Conservation (phyloP, 2,329 filamentous ascomycete genomes). For the Neophaeococcomyces mojaviensis region DNA sequence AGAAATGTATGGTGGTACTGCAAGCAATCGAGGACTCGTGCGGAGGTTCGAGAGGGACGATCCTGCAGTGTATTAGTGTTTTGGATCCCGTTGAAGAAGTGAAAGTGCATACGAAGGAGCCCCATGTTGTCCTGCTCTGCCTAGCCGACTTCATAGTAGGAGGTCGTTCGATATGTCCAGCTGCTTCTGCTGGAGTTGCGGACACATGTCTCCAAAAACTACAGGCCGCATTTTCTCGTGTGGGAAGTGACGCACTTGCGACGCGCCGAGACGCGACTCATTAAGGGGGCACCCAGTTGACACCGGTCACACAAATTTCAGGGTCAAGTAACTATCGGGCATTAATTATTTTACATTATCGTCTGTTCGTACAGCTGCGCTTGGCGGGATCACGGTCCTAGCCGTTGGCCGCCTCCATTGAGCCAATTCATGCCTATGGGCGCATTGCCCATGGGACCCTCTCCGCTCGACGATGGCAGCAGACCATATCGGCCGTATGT, state of each 20-base stretch:
- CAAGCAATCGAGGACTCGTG: constrained; percentile 71
- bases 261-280: too few relatives aligned
- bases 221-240: too few relatives aligned
- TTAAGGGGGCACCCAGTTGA: too few relatives aligned
- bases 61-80: constrained; percentile 8
- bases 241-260: not conserved
- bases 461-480: constrained; percentile 52
- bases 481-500: constrained; percentile 90
- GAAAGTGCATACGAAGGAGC: constrained; percentile 22
- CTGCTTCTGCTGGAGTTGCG: too few relatives aligned
- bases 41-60: constrained; percentile 43
- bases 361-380: not conserved
- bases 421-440: constrained; percentile 51
- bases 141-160: constrained; percentile 18
- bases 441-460: constrained; percentile 27
- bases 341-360: not conserved
- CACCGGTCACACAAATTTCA: too few relatives aligned
- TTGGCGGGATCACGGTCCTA: constrained; percentile 53
- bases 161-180: too few relatives aligned
- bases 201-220: too few relatives aligned
- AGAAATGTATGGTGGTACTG: constrained; percentile 80
- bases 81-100: constrained; percentile 32
- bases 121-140: constrained; percentile 21
- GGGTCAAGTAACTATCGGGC: too few relatives aligned
- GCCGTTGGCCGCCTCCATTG: constrained; percentile 38